Evolutionary conservation across 2,329 filamentous ascomycete species (phyloP), one percentile per base, ranked within the genome.

Genomic region (Mycocentrospora acerina): DNA sequence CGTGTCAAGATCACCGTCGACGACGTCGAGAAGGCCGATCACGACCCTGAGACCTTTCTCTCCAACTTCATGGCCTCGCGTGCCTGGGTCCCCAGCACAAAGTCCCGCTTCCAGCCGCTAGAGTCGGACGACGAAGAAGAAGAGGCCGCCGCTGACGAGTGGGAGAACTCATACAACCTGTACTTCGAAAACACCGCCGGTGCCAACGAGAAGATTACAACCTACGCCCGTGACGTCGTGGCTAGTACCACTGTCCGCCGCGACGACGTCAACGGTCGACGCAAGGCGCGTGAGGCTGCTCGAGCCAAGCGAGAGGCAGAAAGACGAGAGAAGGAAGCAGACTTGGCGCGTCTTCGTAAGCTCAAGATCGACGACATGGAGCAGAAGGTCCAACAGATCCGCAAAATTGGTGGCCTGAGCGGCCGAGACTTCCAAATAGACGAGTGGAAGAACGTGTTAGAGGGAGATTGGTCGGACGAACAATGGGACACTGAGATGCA

Each of bases 51-150:
- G 60, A 85, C 80, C 1, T 98, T 89, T 65, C 73, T 98, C n/a
- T 91, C 88, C 37, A 95, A 96, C 67, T 98, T 95, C 71, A 81
- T 98, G 79, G 80, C 86, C n/a, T 80, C 90, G 7, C 83, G 90
- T 42, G 91, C 90, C 12, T 98, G 93, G 93, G 79, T 91, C 6
- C 81, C 86, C 0, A 78, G 79, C 8, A 81, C 80, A 35, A 76
- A 75, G 28, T 75, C 80, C 15, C 78, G 79, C 28, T 90, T 88
- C 69, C 77, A 90, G 55, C 87, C 90, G 1, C 86, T 98, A 40
- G 89, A 96, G 61, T 95, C 90, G 0, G 93, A 98, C 53, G 90
- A 96, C 35, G 88, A 82, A n/a, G 80, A 82, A 6, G 79, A 88
- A 29, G 81, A 87, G 19, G 77, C 80, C 18, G 78, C 81, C 30